Evolutionary conservation across 768 basidiomycete genomes (phyloP), one percentile per base, ranked within the genome.

Genomic region (Tulasnella sp.): DNA sequence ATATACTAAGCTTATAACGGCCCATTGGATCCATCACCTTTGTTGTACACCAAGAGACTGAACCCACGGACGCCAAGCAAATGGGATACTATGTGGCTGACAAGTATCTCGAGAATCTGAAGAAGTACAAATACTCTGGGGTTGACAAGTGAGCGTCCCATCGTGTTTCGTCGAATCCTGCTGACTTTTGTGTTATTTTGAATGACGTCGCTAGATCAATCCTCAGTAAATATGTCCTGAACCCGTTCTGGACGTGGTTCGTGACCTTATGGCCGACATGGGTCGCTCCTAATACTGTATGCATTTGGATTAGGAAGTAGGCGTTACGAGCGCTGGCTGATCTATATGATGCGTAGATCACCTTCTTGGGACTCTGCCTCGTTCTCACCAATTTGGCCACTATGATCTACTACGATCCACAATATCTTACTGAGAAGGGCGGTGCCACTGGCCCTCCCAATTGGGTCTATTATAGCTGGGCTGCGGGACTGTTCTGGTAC

Each of bases 401-500:
- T 1, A 70, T 98, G 64, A 64, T 94, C 1, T 84, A 85, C 67
- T 92, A 85, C 68, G 93, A 98, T 71, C 88, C 89, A 1, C 68
- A 77, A 27, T 88, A 88, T 69, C 74, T 85, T 48, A 77, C 81
- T 9, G 80, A 86, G 59, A 81, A 82, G 60, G 84, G 80, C 4
- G 83, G 82, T 3, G 77, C 74, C 4, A 65, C 67, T 7, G 80
- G 80, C 1, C 83, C 83, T 2, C 92, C 93, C 0, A 76, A 78
- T 43, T 95, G 93, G 93, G 73, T 97, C 17, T 98, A 94, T 71
- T 86, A 87, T 68, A 90, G 90, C 4, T 97, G 92, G 85, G 89
- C 82, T 0, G 69, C 82, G 41, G 93, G 94, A 1, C 73, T 99
- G 50, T 98, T 98, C 70, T 70, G 86, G 58, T 99, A 99, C 67